Conservation (phyloP, 495 filamentous ascomycete species). For the Podospora bellae-mahoneyi region DNA sequence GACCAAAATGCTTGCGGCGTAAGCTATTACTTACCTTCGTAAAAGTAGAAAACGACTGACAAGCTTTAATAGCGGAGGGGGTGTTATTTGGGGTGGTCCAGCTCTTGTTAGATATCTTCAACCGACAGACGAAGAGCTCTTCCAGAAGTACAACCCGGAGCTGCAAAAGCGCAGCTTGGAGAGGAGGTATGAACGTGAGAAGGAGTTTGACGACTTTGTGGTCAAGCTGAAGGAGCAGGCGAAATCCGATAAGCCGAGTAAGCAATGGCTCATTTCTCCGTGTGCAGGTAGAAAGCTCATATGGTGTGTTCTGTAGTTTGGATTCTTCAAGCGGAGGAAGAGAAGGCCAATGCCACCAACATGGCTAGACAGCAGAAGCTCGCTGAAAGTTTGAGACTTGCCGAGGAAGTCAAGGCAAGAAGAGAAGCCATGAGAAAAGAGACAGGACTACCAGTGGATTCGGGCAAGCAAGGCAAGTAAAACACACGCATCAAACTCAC, state of each 20-base stretch:
- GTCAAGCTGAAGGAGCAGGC: conserved; percentile 78
- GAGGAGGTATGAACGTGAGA: conserved; percentile 63
- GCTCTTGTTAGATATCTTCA: conserved; percentile 74
- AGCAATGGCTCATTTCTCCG: conserved; percentile 9
- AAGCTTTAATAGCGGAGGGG: conserved; percentile 53
- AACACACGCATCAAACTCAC: background rate
- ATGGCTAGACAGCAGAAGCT: conserved; percentile 4
- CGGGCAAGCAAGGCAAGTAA: conserved; percentile 11
- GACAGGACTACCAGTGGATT: conserved; percentile 33
- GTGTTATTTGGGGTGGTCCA: conserved; percentile 76
- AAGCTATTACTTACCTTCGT: conserved; percentile 10
- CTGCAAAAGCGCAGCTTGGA: conserved; percentile 79
- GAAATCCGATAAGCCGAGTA: conserved; percentile 80
- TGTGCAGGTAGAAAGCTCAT: background rate
- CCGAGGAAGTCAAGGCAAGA: conserved; percentile 59
- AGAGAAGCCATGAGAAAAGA: conserved; percentile 57
- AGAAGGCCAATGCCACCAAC: conserved; percentile 54
- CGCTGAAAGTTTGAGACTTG: conserved; percentile 44
- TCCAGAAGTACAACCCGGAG: conserved; percentile 89
- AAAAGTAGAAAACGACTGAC: conserved; percentile 8
- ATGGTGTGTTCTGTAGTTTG: conserved; percentile 53
- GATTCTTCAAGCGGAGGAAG: conserved; percentile 62
- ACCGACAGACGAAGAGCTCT: conserved; percentile 87
- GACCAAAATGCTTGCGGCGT: conserved; percentile 36
- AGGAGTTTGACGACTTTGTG: conserved; percentile 89